A percentile compares a stretch with the other conserved stretches of the same genome.
phyloP scores from a whole-genome alignment of 306 rosid species.

The Acacia acuminata region DNA sequence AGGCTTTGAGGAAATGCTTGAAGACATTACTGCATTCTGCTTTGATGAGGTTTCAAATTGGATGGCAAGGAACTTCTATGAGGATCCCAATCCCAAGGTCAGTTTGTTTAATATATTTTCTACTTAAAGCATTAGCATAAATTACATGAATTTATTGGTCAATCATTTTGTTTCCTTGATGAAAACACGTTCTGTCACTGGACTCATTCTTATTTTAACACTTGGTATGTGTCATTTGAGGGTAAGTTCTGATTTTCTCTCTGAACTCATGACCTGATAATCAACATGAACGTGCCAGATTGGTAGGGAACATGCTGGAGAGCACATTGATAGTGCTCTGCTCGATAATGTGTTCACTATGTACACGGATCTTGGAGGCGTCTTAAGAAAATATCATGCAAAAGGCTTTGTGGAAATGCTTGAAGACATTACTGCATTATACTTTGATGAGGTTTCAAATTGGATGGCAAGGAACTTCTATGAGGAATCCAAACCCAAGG shows the following conservation, averaged over 20 bases:
- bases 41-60: constrained; percentile 56
- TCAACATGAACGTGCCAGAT: constrained; percentile 38
- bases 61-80: constrained; percentile 53
- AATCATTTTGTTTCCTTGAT: background rate
- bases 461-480: constrained; percentile 57
- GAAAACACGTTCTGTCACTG: background rate
- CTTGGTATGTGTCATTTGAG: background rate
- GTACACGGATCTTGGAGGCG: constrained; percentile 67
- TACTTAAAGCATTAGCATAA: background rate
- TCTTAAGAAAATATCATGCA: constrained; percentile 48
- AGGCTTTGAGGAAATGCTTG: constrained; percentile 57
- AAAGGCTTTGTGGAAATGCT: constrained; percentile 43
- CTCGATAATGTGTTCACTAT: constrained; percentile 58
- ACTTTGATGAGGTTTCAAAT: constrained; percentile 53
- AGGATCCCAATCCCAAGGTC: constrained; percentile 59
- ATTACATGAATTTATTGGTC: background rate
- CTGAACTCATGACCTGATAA: background rate
- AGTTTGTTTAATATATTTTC: constrained; percentile 3
- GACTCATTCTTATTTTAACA: background rate
- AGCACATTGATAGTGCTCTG: constrained; percentile 60
- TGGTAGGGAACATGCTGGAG: constrained; percentile 62
- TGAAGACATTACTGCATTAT: constrained; percentile 48
- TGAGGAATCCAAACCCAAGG: constrained; percentile 59
- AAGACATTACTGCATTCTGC: constrained; percentile 51
- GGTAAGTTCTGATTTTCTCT: too few species aligned